Evolutionary conservation across 1,139 yeast species (phyloP), one percentile per base, ranked within the genome.

Genomic region (Zygoascus sp.): DNA sequence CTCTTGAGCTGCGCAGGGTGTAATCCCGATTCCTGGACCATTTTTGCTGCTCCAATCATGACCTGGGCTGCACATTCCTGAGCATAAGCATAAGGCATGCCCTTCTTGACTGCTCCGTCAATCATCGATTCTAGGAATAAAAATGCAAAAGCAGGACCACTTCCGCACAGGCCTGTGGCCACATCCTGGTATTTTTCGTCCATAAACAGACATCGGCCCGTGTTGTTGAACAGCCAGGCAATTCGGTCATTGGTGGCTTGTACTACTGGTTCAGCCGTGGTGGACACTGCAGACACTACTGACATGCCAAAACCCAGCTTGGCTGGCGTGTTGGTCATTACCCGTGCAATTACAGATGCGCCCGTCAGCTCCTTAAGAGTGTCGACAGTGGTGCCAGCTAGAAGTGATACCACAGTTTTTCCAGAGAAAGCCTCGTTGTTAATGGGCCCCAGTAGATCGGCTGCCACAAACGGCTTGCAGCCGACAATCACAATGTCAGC

Each of bases 291-390:
- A 35, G 71, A 78, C 20, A 92, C 81, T 20, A 88, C 90, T 7
- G 97, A 96, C 76, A 94, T 88, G 45, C 97, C 98, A 60, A 82
- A 79, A 6, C 97, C 96, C 65, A 70, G 66, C 65, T 83, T 85
- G 37, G 97, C 95, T 3, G 98, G 97, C 0, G 98, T 92, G 67
- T 92, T 92, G 50, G 98, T 92, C 96, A 94, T 90, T n/a, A 94
- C 95, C 56, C 95, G 79, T 42, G 95, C 88, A 41, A 90, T 81
- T 4, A 35, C 39, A 2, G 25, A 17, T 9, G 46, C 39, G 35
- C 55, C 54, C 36, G 48, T 43, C 62, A 76, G 77, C 2, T 67
- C 63, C 25, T 68, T 61, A 58, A 90, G 74, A 62, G 83, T 87
- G 17, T 72, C 80, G 53, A 89, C 80, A 20, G 96, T 87, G 75